Evolutionary conservation across 1,139 yeast genomes (phyloP).

Genomic region (Geotrichum siamense): DNA sequence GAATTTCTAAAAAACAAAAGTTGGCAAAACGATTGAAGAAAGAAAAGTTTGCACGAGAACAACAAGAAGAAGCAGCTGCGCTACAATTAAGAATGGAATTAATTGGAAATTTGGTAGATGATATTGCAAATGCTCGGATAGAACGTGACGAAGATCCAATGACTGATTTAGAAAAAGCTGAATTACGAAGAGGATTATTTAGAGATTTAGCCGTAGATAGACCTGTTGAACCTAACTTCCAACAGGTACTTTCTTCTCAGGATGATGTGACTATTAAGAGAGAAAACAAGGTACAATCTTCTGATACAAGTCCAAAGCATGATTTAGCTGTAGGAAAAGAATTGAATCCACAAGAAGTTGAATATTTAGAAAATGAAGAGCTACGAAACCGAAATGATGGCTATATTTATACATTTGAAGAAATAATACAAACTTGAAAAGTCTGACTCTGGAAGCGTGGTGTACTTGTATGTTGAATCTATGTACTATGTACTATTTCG

Average conservation of each 20-base stretch:
- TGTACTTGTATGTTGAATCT: no score
- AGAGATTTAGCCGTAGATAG: neutral
- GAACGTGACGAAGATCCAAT: constrained; percentile 9
- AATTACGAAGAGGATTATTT: constrained; percentile 7
- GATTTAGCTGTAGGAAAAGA: neutral
- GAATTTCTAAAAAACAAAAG: constrained; percentile 8
- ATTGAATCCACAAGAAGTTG: neutral
- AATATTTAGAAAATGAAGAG: neutral
- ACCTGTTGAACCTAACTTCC: neutral
- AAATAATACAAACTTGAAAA: no score
- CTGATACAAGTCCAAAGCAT: neutral
- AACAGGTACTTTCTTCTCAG: no score
- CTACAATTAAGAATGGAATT: constrained; percentile 1
- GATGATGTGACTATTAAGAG: neutral
- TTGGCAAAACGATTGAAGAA: neutral
- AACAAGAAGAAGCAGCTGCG: constrained; percentile 4
- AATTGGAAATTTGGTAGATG: constrained; percentile 12
- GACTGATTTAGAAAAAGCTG: constrained; percentile 3
- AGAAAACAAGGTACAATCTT: neutral
- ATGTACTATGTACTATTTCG: no score
- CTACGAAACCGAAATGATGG: constrained; percentile 1
- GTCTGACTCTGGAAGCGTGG: no score
- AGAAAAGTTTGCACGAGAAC: constrained; percentile 1
- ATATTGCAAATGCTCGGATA: constrained; percentile 6
- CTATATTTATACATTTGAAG: neutral